These are phyloP conservation scores for Cercospora brassicicola DNA, from an alignment of 2,329 filamentous ascomycete species.

Conservation along the genomic window DNA sequence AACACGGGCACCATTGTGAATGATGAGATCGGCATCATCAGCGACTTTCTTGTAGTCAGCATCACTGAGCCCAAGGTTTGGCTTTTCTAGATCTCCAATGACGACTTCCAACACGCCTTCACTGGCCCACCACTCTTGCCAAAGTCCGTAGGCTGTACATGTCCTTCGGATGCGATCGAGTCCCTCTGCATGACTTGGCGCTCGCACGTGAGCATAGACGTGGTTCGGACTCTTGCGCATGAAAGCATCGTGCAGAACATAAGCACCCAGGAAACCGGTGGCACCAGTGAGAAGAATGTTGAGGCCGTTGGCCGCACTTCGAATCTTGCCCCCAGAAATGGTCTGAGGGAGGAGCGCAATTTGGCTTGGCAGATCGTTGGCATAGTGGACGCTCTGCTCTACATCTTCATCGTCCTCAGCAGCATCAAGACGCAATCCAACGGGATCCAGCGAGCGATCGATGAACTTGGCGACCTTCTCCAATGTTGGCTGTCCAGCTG, in stretches of 20 bases:
- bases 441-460: slow-evolving; percentile 52
- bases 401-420: slow-evolving; percentile 52
- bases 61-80: slow-evolving; percentile 69
- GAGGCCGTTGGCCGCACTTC: slow-evolving; percentile 31
- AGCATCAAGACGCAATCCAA: slow-evolving; percentile 49
- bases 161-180: slow-evolving; percentile 66
- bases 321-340: slow-evolving; percentile 35
- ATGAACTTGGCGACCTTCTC: slow-evolving; percentile 56
- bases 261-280: slow-evolving; percentile 85
- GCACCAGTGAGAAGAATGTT: slow-evolving; percentile 79
- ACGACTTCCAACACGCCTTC: slow-evolving; percentile 63
- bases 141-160: slow-evolving; percentile 75
- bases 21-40: slow-evolving; percentile 65
- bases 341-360: slow-evolving; percentile 50
- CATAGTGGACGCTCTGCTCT: slow-evolving; percentile 55
- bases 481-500: slow-evolving; percentile 62
- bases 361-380: slow-evolving; percentile 55
- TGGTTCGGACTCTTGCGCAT: slow-evolving; percentile 55
- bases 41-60: slow-evolving; percentile 65
- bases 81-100: slow-evolving; percentile 70
- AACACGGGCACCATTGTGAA: slow-evolving; percentile 76
- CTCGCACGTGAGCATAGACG: slow-evolving; percentile 74
- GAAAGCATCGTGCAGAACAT: slow-evolving; percentile 74
- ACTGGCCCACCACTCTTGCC: slow-evolving; percentile 66
- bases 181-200: slow-evolving; percentile 61